A percentile compares a stretch with the other conserved stretches of the same genome.
These are phyloP conservation scores for Raffaelea arxii DNA, from an alignment of 2,329 filamentous ascomycete genomes.

Conservation along the genomic window DNA sequence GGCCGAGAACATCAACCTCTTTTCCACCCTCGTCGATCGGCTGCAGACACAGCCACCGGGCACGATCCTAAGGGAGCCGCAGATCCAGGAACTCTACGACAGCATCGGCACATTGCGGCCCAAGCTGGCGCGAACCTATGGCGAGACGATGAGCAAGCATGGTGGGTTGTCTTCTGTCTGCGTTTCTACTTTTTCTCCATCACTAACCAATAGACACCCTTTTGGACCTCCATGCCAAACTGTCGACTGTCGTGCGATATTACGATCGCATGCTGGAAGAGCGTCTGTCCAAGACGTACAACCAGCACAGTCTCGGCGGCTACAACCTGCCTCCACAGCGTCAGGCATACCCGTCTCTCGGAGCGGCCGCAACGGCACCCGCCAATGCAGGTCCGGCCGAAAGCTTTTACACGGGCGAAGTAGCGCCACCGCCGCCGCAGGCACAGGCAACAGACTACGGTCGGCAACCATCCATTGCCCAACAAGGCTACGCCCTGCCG, in stretches of 20 bases:
- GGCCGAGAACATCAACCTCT: constrained; percentile 95
- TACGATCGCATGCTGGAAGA: constrained; percentile 98
- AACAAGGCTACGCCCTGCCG: constrained; percentile 41
- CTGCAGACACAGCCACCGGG: constrained; percentile 91
- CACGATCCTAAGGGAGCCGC: constrained; percentile 90
- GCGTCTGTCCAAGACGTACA: constrained; percentile 83
- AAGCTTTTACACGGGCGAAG: constrained; percentile 71
- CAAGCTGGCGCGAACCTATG: constrained; percentile 89
- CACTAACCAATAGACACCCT: constrained; percentile 91
- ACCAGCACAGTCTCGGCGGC: constrained; percentile 61
- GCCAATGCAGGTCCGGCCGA: constrained; percentile 50
- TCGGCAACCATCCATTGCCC: constrained; percentile 36
- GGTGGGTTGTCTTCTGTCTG: too few species aligned
- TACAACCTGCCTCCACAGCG: constrained; percentile 49
- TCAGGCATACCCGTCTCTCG: constrained; percentile 59
- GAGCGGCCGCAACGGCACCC: constrained; percentile 34
- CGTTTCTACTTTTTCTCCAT: too few species aligned
- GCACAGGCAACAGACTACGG: too few species aligned
- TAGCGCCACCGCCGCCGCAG: constrained; percentile 29
- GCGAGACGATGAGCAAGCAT: constrained; percentile 99
- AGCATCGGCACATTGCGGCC: constrained; percentile 89
- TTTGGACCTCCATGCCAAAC: constrained; percentile 85
- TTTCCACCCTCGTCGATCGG: constrained; percentile 86
- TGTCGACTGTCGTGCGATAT: constrained; percentile 92
- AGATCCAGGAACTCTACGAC: constrained; percentile 96